Conservation (phyloP, 148 eudicot genomes). For the Heliosperma pusillum region DNA sequence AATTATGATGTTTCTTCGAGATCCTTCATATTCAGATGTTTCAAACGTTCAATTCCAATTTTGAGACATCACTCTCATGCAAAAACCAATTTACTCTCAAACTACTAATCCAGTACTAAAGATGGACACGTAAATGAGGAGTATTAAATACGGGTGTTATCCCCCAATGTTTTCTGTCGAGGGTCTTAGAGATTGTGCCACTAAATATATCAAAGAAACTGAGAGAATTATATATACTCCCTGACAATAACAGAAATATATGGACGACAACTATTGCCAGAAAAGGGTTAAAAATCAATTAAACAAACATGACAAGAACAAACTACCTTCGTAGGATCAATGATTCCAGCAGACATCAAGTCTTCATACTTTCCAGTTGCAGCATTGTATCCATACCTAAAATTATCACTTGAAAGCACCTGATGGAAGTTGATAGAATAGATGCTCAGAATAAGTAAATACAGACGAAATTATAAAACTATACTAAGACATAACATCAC, state of each 20-base stretch:
- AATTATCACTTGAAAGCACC: constrained; percentile 67
- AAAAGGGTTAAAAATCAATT: not conserved
- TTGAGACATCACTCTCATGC: no score
- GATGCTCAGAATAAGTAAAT: not conserved
- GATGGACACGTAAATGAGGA: no score
- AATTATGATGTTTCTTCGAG: no score
- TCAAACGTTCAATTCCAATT: no score
- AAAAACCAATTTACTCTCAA: no score
- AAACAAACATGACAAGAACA: no score
- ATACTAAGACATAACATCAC: not conserved
- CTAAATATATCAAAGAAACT: not conserved
- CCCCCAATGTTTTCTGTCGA: no score
- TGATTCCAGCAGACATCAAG: constrained; percentile 86
- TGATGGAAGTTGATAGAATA: constrained; percentile 14
- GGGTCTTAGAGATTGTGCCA: not conserved
- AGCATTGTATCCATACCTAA: constrained; percentile 82
- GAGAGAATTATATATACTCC: no score
- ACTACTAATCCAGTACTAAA: no score
- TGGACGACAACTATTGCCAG: not conserved
- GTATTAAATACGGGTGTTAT: no score
- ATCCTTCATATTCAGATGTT: no score
- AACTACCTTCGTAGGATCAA: constrained; percentile 88
- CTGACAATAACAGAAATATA: not conserved
- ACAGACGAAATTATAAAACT: not conserved
- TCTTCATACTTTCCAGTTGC: constrained; percentile 88